Evolutionary conservation across 768 basidiomycete genomes (phyloP).

Genomic region (Roridomyces roridus): DNA sequence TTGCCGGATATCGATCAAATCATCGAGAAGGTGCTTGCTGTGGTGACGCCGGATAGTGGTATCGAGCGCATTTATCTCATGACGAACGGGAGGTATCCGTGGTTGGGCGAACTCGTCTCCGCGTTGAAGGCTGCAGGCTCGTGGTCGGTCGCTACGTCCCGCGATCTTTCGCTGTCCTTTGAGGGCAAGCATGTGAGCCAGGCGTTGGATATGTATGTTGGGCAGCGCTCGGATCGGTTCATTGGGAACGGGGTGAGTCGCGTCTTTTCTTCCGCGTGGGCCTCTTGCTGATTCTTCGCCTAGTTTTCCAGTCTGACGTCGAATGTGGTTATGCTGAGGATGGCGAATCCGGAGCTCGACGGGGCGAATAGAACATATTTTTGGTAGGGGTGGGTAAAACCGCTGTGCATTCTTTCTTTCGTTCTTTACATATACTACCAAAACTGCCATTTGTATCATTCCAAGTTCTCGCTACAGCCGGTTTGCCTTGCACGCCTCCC

Average conservation of each 20-base stretch:
- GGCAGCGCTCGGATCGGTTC: constrained; percentile 65
- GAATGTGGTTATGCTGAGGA: constrained; percentile 41
- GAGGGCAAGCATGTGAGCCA: constrained; percentile 64
- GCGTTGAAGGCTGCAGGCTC: constrained; percentile 41
- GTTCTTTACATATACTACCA: too few species aligned
- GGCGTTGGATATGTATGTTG: constrained; percentile 74
- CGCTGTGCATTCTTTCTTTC: too few species aligned
- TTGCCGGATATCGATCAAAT: constrained; percentile 58
- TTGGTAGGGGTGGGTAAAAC: too few species aligned
- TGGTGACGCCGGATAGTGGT: background rate
- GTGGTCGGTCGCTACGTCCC: constrained; percentile 56
- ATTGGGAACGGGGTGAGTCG: constrained; percentile 73
- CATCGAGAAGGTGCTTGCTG: constrained; percentile 41
- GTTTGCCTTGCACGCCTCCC: too few species aligned
- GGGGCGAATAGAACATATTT: constrained; percentile 38
- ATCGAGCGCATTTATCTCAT: constrained; percentile 60
- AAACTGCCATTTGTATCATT: too few species aligned
- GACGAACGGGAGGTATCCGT: constrained; percentile 64
- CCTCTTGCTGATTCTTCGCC: too few species aligned
- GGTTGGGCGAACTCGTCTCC: constrained; percentile 51
- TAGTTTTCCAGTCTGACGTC: constrained; percentile 46
- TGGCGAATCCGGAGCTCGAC: constrained; percentile 32
- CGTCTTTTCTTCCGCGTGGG: too few species aligned
- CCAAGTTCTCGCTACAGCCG: too few species aligned
- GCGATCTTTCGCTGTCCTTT: constrained; percentile 57